These are phyloP conservation scores for Fusarium sp. DNA, from an alignment of 2,329 filamentous ascomycete genomes.

Conservation along the genomic window DNA sequence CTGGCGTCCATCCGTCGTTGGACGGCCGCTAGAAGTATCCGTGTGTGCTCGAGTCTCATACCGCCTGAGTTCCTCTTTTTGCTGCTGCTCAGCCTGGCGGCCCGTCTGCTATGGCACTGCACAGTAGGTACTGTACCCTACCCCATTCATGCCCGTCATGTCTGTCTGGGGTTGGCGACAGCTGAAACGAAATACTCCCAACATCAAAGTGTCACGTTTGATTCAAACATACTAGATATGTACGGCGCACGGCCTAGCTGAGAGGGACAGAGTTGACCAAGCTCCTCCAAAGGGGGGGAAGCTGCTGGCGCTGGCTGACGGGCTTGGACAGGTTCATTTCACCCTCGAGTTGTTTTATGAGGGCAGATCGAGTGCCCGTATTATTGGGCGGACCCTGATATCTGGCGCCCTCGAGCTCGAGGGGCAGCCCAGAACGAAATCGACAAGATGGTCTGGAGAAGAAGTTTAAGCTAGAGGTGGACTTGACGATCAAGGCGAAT, in stretches of 20 bases:
- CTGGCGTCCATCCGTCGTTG: conserved; percentile 34
- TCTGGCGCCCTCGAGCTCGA: neutral
- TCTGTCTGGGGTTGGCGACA: conserved; percentile 34
- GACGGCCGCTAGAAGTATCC: conserved; percentile 33
- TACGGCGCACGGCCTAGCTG: conserved; percentile 23
- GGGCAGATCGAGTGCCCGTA: neutral
- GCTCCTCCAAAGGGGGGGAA: neutral
- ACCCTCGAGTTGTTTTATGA: neutral
- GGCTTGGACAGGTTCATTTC: conserved; percentile 16
- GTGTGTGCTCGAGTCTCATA: conserved; percentile 10
- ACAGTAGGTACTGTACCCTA: neutral
- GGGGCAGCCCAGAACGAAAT: neutral
- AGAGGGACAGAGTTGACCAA: conserved; percentile 17
- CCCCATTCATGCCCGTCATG: conserved; percentile 20
- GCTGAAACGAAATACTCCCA: conserved; percentile 35
- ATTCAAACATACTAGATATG: conserved; percentile 6
- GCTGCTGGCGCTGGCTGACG: neutral
- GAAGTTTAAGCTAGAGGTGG: neutral
- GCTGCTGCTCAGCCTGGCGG: neutral
- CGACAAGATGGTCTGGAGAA: neutral
- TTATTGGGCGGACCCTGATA: conserved; percentile 1
- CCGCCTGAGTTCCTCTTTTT: neutral
- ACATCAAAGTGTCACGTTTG: conserved; percentile 24
- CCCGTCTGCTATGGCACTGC: neutral
- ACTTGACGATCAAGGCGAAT: neutral